Conservation (phyloP, 163 green algal genomes). For the Volvox carteri region DNA sequence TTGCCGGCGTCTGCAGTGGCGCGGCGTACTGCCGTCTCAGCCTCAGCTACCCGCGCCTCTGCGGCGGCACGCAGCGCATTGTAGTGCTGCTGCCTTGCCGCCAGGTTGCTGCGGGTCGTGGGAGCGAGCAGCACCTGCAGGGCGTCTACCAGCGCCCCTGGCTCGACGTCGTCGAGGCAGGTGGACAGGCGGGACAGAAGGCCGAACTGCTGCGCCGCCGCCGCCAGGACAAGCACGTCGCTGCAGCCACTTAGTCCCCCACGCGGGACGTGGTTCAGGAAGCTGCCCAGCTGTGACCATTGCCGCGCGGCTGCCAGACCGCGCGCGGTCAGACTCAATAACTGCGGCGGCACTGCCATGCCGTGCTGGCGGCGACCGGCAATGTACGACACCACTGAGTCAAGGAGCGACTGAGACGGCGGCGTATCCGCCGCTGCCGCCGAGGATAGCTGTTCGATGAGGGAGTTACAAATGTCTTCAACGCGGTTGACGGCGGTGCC, state of each 20-base stretch:
- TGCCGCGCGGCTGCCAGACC: slow-evolving; percentile 24
- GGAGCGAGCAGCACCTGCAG: slow-evolving; percentile 44
- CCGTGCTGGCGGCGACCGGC: slow-evolving; percentile 36
- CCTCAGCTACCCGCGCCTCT: slow-evolving; percentile 5
- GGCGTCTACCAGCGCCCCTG: slow-evolving; percentile 25
- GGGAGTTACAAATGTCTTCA: slow-evolving; percentile 50
- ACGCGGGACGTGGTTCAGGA: neutral
- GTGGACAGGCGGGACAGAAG: slow-evolving; percentile 38
- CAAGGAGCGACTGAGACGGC: slow-evolving; percentile 26
- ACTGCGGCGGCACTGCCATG: slow-evolving; percentile 43
- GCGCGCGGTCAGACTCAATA: slow-evolving; percentile 28
- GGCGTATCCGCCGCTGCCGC: neutral
- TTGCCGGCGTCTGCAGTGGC: neutral
- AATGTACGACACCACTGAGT: slow-evolving; percentile 39
- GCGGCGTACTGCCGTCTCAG: neutral
- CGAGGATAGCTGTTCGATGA: slow-evolving; percentile 30
- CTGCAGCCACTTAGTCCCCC: slow-evolving; percentile 37
- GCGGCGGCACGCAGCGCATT: slow-evolving; percentile 11
- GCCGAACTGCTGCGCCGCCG: neutral
- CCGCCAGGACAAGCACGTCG: slow-evolving; percentile 17
- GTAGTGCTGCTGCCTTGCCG: slow-evolving; percentile 34
- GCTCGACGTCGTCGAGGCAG: slow-evolving; percentile 48
- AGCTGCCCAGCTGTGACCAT: slow-evolving; percentile 23
- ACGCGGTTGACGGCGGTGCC: slow-evolving; percentile 2
- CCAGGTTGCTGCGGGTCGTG: slow-evolving; percentile 21